Evolutionary conservation across 108 stramenopile species (phyloP), one percentile per base, ranked within the genome.

Genomic region (Nitzschia putrida): DNA sequence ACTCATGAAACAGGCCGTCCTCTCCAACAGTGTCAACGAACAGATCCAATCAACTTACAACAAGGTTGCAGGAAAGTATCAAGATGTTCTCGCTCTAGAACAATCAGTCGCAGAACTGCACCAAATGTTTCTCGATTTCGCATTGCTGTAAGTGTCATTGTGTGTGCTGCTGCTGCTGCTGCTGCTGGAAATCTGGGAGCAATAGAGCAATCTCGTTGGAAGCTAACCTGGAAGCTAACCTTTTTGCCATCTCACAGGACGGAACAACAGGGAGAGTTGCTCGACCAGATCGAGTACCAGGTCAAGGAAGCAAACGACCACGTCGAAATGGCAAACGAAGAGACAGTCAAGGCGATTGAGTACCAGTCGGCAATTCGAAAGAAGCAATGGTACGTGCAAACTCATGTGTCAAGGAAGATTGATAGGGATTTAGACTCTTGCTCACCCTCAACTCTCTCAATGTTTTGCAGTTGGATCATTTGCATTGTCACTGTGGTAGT

Each of bases 121-220:
- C 83, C 97, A 98, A 80, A 99, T 99, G 99, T 99, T 99, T 78
- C 66, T 98, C 74, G 99, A 99, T 79, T 97, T 99, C 81, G 99
- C 99, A 8, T 77, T 98, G 42, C 73, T 99, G 54, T 55, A 55
- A 21, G 54, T 55, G 3, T 25, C 13, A 6, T 3, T 24, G 22
- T 0, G 0, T 23, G 23, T 22, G 22, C 6, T 13, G 20, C 2
- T 50, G 49, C 16, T 50, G 49, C 44, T 12, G 9, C 9, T 9
- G 44, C 13, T 13, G 44, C 44, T 12, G 13, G 44, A 9, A 12
- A 45, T 12, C 44, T 13, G 9, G 44, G 9, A 45, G 11, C 13
- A 45, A 45, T n/a, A n/a, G n/a, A n/a, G n/a, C n/a, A n/a, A n/a
- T n/a, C n/a, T n/a, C n/a, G n/a, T n/a, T n/a, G n/a, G n/a, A n/a